Conservation (phyloP, 2,329 filamentous ascomycete species). For the Colletotrichum sansevieriae region DNA sequence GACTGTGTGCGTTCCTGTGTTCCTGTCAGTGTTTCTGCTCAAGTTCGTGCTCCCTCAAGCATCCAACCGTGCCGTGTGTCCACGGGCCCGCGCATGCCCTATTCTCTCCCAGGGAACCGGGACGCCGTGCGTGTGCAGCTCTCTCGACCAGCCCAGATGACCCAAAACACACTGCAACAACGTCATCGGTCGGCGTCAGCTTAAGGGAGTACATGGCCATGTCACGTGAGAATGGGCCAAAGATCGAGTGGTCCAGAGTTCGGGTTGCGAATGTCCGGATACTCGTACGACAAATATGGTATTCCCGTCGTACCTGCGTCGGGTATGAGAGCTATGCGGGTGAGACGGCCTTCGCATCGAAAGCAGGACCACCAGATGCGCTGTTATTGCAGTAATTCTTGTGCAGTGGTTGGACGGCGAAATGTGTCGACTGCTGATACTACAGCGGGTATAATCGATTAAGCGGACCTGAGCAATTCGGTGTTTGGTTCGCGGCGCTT, state of each 20-base stretch:
- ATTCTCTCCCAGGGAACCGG: too few species aligned
- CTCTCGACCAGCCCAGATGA: too few species aligned
- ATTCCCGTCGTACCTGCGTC: neutral
- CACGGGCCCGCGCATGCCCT: too few species aligned
- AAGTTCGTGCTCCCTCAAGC: too few species aligned
- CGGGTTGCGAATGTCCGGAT: constrained; percentile 9
- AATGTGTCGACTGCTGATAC: constrained; percentile 19
- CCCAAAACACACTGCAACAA: neutral
- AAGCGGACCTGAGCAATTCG: neutral
- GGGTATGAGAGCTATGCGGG: constrained; percentile 24
- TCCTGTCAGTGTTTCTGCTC: too few species aligned
- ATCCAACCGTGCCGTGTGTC: too few species aligned
- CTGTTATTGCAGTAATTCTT: constrained; percentile 15
- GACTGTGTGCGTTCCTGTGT: too few species aligned
- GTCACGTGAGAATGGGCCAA: constrained; percentile 29
- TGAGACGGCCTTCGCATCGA: constrained; percentile 30
- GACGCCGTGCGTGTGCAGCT: too few species aligned
- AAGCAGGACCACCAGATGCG: constrained; percentile 5
- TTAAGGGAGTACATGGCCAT: constrained; percentile 7
- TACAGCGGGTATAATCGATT: constrained; percentile 5
- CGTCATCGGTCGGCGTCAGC: constrained; percentile 23
- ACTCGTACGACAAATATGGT: neutral
- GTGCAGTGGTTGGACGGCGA: constrained; percentile 21
- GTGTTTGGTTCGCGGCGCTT: neutral
- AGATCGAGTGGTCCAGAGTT: neutral